Evolutionary conservation across 768 basidiomycete genomes (phyloP).

Genomic region (Melanogaster broomeanus): DNA sequence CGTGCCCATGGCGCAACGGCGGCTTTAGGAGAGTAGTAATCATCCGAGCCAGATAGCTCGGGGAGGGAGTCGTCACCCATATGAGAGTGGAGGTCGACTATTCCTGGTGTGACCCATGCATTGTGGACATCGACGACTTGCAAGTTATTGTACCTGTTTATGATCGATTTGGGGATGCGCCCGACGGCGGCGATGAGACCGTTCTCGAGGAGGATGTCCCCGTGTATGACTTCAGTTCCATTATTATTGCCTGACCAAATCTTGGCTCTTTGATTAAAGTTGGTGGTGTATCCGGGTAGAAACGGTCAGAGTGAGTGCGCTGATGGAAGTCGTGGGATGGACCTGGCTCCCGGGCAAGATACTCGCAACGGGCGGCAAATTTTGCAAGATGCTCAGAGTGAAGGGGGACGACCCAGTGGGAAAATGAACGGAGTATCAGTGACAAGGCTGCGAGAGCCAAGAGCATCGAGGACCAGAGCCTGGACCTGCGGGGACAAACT

Average conservation of each 20-base stretch:
- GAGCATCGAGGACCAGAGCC: neutral
- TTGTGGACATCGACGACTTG: constrained; percentile 60
- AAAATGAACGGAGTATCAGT: neutral
- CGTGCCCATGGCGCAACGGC: constrained; percentile 60
- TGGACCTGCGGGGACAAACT: neutral
- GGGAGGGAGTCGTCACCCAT: constrained; percentile 58
- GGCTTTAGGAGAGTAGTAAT: constrained; percentile 54
- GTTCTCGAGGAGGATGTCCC: constrained; percentile 68
- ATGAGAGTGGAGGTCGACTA: constrained; percentile 71
- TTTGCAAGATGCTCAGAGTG: neutral
- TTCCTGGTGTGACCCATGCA: constrained; percentile 74
- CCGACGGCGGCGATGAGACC: constrained; percentile 65
- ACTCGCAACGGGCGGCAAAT: neutral
- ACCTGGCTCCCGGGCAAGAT: constrained; percentile 28
- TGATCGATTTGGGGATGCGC: constrained; percentile 31
- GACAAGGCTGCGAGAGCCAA: neutral
- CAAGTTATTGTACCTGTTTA: constrained; percentile 38
- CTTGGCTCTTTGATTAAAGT: constrained; percentile 72
- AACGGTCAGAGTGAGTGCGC: constrained; percentile 62
- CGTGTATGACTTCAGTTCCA: constrained; percentile 52
- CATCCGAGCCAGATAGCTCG: constrained; percentile 47
- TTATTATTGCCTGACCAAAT: constrained; percentile 64
- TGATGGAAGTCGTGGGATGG: constrained; percentile 45
- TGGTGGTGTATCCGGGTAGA: constrained; percentile 62
- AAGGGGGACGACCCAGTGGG: neutral